Conservation (phyloP, 2,329 filamentous ascomycete genomes). For the Aspergillus fischeri region DNA sequence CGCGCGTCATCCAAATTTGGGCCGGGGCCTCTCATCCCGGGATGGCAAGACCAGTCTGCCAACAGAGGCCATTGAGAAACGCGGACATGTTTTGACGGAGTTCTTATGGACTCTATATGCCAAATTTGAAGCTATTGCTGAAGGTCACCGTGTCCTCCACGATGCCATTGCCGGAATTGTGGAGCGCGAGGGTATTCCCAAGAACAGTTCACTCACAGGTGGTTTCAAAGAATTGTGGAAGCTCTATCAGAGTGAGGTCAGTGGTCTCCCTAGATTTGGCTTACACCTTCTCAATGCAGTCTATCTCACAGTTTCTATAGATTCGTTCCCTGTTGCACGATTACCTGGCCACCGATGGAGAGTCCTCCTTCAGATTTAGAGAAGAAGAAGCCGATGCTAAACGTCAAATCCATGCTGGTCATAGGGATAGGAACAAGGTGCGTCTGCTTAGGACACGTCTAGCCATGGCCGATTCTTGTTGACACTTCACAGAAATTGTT, state of each 20-base stretch:
- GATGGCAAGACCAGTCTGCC: constrained; percentile 55
- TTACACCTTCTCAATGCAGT: not conserved
- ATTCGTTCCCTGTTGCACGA: constrained; percentile 92
- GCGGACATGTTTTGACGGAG: constrained; percentile 83
- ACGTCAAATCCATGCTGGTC: constrained; percentile 50
- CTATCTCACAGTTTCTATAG: constrained; percentile 25
- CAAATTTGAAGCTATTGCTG: constrained; percentile 95
- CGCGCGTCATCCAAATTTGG: constrained; percentile 80
- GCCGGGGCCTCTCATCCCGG: constrained; percentile 49
- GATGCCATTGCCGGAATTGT: constrained; percentile 86
- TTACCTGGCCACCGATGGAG: constrained; percentile 88
- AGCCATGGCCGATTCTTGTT: constrained; percentile 3
- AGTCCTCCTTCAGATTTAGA: constrained; percentile 57
- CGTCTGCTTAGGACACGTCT: not conserved
- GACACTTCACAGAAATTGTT: constrained; percentile 62
- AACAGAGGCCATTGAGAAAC: constrained; percentile 68
- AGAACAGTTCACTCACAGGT: constrained; percentile 66
- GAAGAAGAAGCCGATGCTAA: constrained; percentile 46
- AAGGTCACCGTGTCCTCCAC: constrained; percentile 89
- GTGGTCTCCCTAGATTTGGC: not conserved
- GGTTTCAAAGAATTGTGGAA: constrained; percentile 98
- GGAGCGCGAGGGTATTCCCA: constrained; percentile 66
- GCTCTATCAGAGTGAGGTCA: constrained; percentile 82
- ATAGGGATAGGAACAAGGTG: constrained; percentile 48
- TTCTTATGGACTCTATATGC: constrained; percentile 88